Percentiles rank a stretch among this genome's conserved stretches.
These are phyloP conservation scores for Paracorniculantispora psalliotae DNA, from an alignment of 2,329 filamentous ascomycete species.

Conservation along the genomic window DNA sequence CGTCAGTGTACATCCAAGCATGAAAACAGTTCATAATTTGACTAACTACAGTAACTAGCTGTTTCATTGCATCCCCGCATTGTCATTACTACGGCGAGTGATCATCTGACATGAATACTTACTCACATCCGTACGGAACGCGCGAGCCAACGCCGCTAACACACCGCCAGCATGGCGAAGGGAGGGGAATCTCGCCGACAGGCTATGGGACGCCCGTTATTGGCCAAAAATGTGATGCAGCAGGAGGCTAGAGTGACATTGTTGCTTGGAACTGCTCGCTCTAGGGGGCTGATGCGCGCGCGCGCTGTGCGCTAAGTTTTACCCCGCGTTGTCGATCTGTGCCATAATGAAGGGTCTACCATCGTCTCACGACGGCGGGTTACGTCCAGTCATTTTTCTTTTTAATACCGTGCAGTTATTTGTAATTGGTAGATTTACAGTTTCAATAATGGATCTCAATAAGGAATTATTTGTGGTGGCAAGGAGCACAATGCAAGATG, in stretches of 20 bases:
- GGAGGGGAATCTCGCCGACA: background rate
- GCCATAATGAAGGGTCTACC: background rate
- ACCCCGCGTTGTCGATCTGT: background rate
- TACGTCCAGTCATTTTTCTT: background rate
- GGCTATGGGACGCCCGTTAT: background rate
- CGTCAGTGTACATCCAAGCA: too few relatives aligned
- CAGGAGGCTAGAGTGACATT: background rate
- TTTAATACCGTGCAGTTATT: background rate
- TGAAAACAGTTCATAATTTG: too few relatives aligned
- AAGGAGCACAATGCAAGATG: background rate
- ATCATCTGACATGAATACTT: background rate
- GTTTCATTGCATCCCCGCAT: background rate
- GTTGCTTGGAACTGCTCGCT: too few relatives aligned
- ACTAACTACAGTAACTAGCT: too few relatives aligned
- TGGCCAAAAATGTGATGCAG: background rate
- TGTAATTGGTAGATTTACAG: too few relatives aligned
- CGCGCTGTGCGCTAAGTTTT: background rate
- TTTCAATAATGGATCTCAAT: too few relatives aligned
- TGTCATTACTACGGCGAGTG: too few relatives aligned
- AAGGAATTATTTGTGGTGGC: background rate
- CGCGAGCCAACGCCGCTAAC: background rate
- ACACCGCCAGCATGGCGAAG: background rate
- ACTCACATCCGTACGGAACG: background rate
- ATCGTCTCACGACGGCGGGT: background rate
- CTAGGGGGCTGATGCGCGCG: background rate